Conservation (phyloP, 2,329 filamentous ascomycete species). For the Ophiostoma quercus region DNA sequence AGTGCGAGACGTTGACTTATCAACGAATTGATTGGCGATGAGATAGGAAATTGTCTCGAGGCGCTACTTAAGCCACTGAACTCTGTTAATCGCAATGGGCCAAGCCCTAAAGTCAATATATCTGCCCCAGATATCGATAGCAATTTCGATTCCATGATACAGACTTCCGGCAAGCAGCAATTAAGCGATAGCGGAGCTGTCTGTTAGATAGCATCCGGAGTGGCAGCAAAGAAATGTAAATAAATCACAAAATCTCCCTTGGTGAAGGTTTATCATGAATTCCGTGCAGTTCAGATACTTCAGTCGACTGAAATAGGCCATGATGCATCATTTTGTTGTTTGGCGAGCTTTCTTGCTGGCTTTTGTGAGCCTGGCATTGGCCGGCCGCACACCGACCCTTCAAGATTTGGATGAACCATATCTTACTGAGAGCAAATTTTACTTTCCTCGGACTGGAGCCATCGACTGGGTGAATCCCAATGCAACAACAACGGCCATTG, state of each 20-base stretch:
- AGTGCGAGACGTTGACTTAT: not conserved
- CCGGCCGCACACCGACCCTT: not conserved
- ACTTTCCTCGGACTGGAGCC: not conserved
- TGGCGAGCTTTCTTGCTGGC: not conserved
- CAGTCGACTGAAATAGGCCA: not conserved
- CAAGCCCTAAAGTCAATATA: too few relatives aligned
- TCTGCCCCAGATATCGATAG: not conserved
- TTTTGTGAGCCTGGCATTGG: not conserved
- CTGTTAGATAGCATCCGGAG: not conserved
- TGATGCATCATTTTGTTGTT: not conserved
- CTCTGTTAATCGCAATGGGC: not conserved
- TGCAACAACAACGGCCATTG: not conserved
- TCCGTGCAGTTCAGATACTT: not conserved
- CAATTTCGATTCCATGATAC: not conserved
- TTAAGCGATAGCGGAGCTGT: not conserved
- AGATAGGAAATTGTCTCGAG: not conserved
- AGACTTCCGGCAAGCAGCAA: not conserved
- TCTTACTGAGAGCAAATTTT: not conserved
- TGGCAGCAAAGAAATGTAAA: not conserved
- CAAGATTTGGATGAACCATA: not conserved
- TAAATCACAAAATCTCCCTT: not conserved
- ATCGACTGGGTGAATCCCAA: not conserved
- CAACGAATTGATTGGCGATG: too few relatives aligned
- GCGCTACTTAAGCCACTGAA: not conserved
- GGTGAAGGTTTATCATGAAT: not conserved